phyloP scores from a whole-genome alignment of 2,329 filamentous ascomycete genomes.

The Macroventuria anomochaeta region DNA sequence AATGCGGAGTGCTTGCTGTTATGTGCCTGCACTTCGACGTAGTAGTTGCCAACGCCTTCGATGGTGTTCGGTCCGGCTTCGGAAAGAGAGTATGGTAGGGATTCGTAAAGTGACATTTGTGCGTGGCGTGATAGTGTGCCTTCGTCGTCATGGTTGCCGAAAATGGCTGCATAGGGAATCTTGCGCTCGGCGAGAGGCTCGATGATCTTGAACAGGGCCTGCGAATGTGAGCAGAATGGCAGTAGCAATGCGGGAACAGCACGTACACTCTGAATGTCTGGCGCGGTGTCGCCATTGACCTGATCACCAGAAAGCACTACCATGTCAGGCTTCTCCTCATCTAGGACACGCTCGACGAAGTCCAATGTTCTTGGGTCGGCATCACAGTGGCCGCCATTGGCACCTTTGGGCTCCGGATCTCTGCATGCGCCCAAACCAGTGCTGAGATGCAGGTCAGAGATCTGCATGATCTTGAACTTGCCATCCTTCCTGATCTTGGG shows the following conservation, averaged over 20 bases:
- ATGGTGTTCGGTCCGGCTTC: conserved; percentile 80
- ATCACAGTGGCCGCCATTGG: conserved; percentile 80
- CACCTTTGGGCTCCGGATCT: conserved; percentile 78
- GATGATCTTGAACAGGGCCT: conserved; percentile 93
- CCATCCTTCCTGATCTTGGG: conserved; percentile 86
- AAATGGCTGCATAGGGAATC: conserved; percentile 92
- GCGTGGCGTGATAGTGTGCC: conserved; percentile 75
- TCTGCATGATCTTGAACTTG: conserved; percentile 95
- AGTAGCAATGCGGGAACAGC: not conserved
- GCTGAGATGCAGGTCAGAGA: conserved; percentile 92
- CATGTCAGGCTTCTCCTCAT: conserved; percentile 92
- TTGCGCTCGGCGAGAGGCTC: conserved; percentile 83
- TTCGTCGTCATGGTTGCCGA: conserved; percentile 98
- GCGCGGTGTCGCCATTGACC: conserved; percentile 90
- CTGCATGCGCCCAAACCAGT: conserved; percentile 87
- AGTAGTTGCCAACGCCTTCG: conserved; percentile 94
- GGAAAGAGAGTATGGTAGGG: conserved; percentile 89
- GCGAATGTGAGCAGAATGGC: conserved; percentile 19
- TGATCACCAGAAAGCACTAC: conserved; percentile 93
- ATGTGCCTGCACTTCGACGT: conserved; percentile 84
- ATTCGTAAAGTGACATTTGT: conserved; percentile 86
- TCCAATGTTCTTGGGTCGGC: conserved; percentile 91
- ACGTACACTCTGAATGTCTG: conserved; percentile 82
- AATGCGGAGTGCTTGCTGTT: conserved; percentile 87
- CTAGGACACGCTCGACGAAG: conserved; percentile 81